Conservation (phyloP, 169 alveolate genomes). For the Eimeria brunetti region DNA sequence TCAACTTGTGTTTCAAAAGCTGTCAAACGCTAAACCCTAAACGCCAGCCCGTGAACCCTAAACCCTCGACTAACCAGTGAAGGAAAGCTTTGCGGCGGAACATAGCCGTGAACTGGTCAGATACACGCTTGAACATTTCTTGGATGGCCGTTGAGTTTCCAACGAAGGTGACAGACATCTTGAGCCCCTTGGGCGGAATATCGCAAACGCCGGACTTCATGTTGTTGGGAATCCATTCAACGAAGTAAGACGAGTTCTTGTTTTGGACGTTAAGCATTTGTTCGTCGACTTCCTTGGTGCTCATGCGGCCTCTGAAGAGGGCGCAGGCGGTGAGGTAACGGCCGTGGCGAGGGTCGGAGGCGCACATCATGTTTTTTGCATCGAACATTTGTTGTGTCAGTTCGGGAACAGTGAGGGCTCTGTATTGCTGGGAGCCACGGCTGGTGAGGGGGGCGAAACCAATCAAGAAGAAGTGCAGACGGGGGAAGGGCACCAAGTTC, state of each 20-base stretch:
- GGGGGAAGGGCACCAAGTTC: conserved; percentile 98
- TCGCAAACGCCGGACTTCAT: conserved; percentile 97
- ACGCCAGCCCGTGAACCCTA: neutral
- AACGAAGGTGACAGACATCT: conserved; percentile 98
- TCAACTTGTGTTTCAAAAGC: too few species aligned
- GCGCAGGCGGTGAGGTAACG: conserved; percentile 99
- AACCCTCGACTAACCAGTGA: conserved; percentile 97
- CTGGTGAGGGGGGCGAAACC: conserved; percentile 99
- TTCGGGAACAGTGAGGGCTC: conserved; percentile 98
- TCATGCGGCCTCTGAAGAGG: conserved; percentile 99
- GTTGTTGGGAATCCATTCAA: conserved; percentile 99
- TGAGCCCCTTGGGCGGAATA: conserved; percentile 99
- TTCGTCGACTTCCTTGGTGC: conserved; percentile 99
- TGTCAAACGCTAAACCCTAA: neutral
- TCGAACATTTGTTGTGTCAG: conserved; percentile 99
- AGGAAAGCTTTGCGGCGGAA: conserved; percentile 99
- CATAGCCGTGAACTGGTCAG: conserved; percentile 99
- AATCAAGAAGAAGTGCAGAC: conserved; percentile 99
- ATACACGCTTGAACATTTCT: conserved; percentile 98
- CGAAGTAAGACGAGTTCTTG: conserved; percentile 99
- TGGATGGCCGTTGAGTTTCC: conserved; percentile 99
- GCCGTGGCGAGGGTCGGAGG: conserved; percentile 99
- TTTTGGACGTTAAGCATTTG: conserved; percentile 99
- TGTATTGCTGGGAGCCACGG: conserved; percentile 99
- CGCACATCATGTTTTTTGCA: conserved; percentile 99